Percentiles rank a stretch among this genome's conserved stretches.
These are phyloP conservation scores for Stentor roeselii DNA, from an alignment of 73 alveolate species.

Conservation along the genomic window DNA sequence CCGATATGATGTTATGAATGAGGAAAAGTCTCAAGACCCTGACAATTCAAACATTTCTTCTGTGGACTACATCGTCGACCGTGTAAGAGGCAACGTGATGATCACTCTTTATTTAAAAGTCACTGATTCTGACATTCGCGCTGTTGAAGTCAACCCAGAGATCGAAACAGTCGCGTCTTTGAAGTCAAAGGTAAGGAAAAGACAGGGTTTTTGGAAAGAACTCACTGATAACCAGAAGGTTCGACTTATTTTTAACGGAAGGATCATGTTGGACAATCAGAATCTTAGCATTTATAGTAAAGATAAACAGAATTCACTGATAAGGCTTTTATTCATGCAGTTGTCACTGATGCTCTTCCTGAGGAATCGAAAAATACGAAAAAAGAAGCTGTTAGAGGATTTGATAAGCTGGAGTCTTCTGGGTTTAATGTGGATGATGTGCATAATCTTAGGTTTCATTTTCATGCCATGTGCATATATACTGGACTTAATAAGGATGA, in stretches of 20 bases:
- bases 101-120: conserved; percentile 12
- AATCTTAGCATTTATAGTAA: background rate
- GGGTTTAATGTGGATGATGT: conserved; percentile 14
- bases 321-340: background rate
- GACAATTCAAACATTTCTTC: background rate
- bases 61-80: background rate
- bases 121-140: conserved; percentile 5
- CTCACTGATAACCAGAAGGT: background rate
- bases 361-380: background rate
- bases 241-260: background rate
- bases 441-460: background rate
- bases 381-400: background rate
- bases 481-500: conserved; percentile 6
- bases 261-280: conserved; percentile 6
- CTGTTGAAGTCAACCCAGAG: background rate
- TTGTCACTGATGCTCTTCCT: background rate
- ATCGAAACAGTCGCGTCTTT: background rate
- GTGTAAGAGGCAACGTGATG: background rate
- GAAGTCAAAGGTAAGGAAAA: background rate
- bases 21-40: background rate
- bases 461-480: conserved; percentile 21
- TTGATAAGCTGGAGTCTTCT: conserved; percentile 21
- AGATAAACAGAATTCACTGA: conserved; percentile 1
- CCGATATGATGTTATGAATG: conserved; percentile 3
- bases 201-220: conserved; percentile 6